Evolutionary conservation across 257 asterid species (phyloP).

Genomic region (Solanum neorickii): DNA sequence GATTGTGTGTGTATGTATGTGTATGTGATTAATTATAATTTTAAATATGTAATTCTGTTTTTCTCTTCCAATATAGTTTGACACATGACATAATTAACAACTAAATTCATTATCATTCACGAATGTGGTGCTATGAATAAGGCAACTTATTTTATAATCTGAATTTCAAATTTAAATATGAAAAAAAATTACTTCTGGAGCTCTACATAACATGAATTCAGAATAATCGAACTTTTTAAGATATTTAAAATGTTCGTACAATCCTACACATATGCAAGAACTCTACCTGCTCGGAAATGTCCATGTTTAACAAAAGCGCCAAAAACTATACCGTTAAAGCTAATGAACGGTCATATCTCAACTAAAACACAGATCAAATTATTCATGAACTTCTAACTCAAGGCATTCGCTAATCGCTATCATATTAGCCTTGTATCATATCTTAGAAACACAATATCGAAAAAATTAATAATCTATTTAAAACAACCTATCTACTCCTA

Average conservation of each 20-base stretch:
- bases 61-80: not conserved
- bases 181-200: accelerated
- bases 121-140: not conserved
- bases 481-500: accelerated
- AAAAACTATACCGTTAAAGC: not conserved
- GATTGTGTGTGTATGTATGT: not conserved
- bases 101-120: not conserved
- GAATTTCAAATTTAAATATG: too few species aligned
- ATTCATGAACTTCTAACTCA: not conserved
- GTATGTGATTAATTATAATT: not conserved
- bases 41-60: not conserved
- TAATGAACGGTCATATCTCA: not conserved
- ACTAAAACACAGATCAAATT: too few species aligned
- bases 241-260: not conserved
- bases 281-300: not conserved
- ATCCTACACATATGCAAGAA: not conserved
- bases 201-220: too few species aligned
- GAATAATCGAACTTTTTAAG: not conserved
- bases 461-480: not conserved
- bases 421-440: too few species aligned
- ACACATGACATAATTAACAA: not conserved
- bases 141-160: accelerated
- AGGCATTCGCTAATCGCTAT: not conserved
- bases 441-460: not conserved
- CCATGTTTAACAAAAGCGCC: not conserved